Conservation (phyloP, 495 filamentous ascomycete genomes). For the Copromyces sp. region DNA sequence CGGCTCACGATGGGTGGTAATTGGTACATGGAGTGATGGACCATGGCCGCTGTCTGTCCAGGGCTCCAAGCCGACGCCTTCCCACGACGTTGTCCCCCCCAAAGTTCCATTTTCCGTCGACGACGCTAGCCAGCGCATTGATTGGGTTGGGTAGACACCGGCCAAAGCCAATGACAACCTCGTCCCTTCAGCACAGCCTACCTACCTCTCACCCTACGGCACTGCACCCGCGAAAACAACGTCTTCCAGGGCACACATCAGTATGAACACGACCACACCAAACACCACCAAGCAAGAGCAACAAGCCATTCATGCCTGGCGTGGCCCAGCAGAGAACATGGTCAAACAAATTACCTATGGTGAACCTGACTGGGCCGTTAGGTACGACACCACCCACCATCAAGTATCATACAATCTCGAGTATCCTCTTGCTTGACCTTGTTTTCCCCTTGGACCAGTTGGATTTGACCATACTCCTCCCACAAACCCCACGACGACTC, state of each 20-base stretch:
- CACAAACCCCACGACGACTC: background rate
- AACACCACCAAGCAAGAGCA: too few relatives aligned
- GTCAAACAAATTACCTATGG: background rate
- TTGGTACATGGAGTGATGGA: background rate
- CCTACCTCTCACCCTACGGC: background rate
- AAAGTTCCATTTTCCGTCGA: background rate
- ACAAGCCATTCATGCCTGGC: background rate
- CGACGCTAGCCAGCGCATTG: constrained; percentile 17
- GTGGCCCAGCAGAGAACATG: background rate
- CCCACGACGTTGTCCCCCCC: background rate
- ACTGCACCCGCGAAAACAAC: background rate
- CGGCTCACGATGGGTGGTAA: background rate
- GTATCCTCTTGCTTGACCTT: background rate
- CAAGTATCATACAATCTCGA: background rate
- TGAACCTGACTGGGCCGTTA: background rate
- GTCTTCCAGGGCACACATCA: too few relatives aligned
- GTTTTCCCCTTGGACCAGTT: background rate
- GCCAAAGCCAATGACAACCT: background rate
- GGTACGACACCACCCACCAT: background rate
- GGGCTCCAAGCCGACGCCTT: background rate
- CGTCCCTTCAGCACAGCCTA: background rate
- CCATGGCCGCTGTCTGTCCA: background rate
- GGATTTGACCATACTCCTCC: background rate
- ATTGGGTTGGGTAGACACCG: background rate
- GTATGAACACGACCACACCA: background rate